Conservation (phyloP, 2,329 filamentous ascomycete genomes). For the Fusarium palustre region DNA sequence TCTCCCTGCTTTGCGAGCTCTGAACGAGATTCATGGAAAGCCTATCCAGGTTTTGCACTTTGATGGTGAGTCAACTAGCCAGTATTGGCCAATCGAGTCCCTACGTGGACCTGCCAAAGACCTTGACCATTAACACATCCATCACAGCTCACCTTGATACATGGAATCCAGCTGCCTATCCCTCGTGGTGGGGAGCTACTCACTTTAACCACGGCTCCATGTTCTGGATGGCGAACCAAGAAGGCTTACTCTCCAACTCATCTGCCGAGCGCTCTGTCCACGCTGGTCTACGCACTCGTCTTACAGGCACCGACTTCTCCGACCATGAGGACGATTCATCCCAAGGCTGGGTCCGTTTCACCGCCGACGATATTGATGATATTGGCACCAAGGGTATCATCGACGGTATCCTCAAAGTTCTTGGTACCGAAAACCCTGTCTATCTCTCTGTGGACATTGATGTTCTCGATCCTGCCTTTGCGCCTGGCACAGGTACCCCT, state of each 20-base stretch:
- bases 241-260: constrained; percentile 79
- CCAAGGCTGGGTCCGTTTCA: constrained; percentile 84
- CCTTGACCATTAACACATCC: neutral
- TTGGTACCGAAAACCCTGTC: constrained; percentile 81
- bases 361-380: constrained; percentile 87
- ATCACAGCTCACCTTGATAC: constrained; percentile 76
- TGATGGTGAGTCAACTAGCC: constrained; percentile 57
- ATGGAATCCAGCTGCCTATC: constrained; percentile 86
- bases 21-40: constrained; percentile 70
- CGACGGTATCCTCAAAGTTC: constrained; percentile 74
- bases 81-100: too few relatives aligned
- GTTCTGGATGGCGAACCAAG: constrained; percentile 88
- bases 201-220: constrained; percentile 90
- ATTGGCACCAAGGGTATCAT: constrained; percentile 79
- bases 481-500: constrained; percentile 85
- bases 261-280: constrained; percentile 80
- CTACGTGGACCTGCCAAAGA: neutral
- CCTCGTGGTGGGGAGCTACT: constrained; percentile 74
- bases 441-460: constrained; percentile 88
- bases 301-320: constrained; percentile 72
- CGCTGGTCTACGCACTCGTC: constrained; percentile 82
- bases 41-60: constrained; percentile 80
- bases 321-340: constrained; percentile 78
- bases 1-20: constrained; percentile 74
- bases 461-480: constrained; percentile 77